phyloP scores from a whole-genome alignment of 1,284 basidiomycete genomes.

The Boletus mariae region DNA sequence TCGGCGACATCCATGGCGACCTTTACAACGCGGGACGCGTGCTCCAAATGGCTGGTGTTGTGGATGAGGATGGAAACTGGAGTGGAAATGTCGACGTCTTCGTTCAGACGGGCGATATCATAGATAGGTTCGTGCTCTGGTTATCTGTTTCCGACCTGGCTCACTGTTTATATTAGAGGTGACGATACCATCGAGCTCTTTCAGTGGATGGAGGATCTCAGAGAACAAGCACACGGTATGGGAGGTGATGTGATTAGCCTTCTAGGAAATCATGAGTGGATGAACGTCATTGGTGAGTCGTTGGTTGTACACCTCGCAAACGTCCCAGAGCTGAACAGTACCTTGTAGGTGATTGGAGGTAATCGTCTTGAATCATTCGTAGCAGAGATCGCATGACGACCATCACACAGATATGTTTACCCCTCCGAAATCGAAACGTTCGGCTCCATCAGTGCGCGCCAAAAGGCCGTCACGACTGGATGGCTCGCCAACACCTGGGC shows the following conservation, averaged over 20 bases:
- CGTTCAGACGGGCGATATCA: conserved; percentile 92
- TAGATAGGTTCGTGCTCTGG: conserved; percentile 60
- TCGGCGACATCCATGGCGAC: conserved; percentile 71
- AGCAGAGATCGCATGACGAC: conserved; percentile 4
- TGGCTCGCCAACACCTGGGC: conserved; percentile 83
- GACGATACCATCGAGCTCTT: conserved; percentile 85
- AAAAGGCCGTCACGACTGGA: conserved; percentile 69
- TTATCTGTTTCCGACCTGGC: conserved; percentile 1
- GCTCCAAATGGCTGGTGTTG: conserved; percentile 72
- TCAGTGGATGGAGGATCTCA: conserved; percentile 75
- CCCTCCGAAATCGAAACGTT: conserved; percentile 78
- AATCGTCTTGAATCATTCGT: conserved; percentile 18
- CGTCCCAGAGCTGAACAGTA: conserved; percentile 4
- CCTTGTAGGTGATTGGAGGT: conserved; percentile 78
- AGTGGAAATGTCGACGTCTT: conserved; percentile 75
- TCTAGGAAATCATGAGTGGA: conserved; percentile 89
- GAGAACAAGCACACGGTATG: conserved; percentile 63
- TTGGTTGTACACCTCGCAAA: background rate
- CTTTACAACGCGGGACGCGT: conserved; percentile 59
- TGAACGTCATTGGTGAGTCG: conserved; percentile 77
- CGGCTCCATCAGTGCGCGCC: conserved; percentile 65
- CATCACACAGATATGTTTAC: conserved; percentile 70
- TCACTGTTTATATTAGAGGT: conserved; percentile 49
- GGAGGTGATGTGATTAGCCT: conserved; percentile 77
- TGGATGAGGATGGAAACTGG: conserved; percentile 71